Base-by-base conservation (phyloP, 2,329 filamentous ascomycete species). In the Purpureocillium lavendulum region DNA sequence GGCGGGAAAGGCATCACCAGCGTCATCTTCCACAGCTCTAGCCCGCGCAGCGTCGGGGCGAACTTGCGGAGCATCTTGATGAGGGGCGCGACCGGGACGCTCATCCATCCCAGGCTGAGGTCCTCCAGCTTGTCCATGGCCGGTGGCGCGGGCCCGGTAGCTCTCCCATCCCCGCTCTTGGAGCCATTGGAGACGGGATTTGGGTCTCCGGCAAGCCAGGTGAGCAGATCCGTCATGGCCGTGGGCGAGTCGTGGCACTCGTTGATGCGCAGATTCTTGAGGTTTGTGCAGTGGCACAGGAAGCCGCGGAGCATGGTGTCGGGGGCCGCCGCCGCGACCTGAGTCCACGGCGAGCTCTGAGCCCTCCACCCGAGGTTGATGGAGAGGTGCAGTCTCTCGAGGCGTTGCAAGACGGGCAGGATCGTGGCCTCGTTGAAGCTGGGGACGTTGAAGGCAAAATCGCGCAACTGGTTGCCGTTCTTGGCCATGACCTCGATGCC, bases 401-500 rank as follows among this genome's bases (percentile, higher is more conserved):
- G 58, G n/a, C 57, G 52, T 1, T 52, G 39, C 1, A 81, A 54
- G 2, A 76, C 60, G 0, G 64, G 60, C 0, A 54, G 33, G 1
- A 75, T 47, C 0, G 48, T 45, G 0, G 58, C 44, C 10, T 64
- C 54, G 2, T 67, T 47, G 33, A 57, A 66, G 2, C 53, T 52
- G 2, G 67, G 62, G 6, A 77, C 52, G 28, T 62, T 57, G 47
- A 80, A 78, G 15, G 69, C 65, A 3, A 49, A 39, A 45, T 71
- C 62, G 2, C 40, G 42, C 3, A 75, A 49, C 5, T 54, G 48
- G 8, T 52, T 43, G 2, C 49, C 45, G 1, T 41, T 14, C 14
- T 62, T 56, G 2, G 73, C 49, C 36, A 75, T 59, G 4, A 73
- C 57, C 48, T 80, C 72, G 10, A 81, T 54, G 3, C 59, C 57